Evolutionary conservation across 139 green algal genomes (phyloP).

Genomic region (Coccomyxa sp.): DNA sequence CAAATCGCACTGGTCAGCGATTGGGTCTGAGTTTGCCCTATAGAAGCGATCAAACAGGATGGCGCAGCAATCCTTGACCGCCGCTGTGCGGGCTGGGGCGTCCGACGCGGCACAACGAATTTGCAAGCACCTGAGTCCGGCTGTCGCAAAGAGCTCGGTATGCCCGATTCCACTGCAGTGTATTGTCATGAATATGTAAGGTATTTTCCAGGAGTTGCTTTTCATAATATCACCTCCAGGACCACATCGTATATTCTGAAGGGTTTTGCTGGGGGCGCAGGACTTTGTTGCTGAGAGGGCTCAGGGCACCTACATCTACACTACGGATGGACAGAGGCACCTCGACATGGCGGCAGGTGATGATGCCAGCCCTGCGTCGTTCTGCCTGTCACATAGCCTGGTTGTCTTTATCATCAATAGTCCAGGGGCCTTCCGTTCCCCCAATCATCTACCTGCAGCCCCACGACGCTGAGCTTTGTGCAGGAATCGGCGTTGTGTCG

Average conservation of each 20-base stretch:
- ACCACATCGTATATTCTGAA: background rate
- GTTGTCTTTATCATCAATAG: background rate
- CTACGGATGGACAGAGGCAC: constrained; percentile 52
- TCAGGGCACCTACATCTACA: constrained; percentile 61
- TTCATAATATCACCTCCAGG: background rate
- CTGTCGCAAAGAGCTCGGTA: constrained; percentile 25
- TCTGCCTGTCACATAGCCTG: background rate
- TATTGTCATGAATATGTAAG: background rate
- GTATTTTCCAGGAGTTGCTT: background rate
- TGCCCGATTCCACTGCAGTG: background rate
- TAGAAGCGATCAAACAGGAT: too few relatives aligned
- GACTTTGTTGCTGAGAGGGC: constrained; percentile 54
- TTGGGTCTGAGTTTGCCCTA: too few relatives aligned
- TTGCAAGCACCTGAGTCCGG: constrained; percentile 19
- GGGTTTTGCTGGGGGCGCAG: constrained; percentile 30
- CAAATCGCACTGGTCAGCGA: too few relatives aligned
- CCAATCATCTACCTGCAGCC: background rate
- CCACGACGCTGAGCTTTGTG: background rate
- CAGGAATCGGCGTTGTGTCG: constrained; percentile 71
- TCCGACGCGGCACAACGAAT: background rate
- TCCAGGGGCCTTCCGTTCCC: background rate
- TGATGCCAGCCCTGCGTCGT: background rate
- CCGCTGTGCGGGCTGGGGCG: background rate
- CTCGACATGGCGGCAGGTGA: constrained; percentile 66
- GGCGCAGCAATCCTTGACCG: background rate